A percentile compares a stretch with the other conserved stretches of the same genome.
phyloP scores from a whole-genome alignment of 2,329 filamentous ascomycete species.

The Aspergillus texensis region DNA sequence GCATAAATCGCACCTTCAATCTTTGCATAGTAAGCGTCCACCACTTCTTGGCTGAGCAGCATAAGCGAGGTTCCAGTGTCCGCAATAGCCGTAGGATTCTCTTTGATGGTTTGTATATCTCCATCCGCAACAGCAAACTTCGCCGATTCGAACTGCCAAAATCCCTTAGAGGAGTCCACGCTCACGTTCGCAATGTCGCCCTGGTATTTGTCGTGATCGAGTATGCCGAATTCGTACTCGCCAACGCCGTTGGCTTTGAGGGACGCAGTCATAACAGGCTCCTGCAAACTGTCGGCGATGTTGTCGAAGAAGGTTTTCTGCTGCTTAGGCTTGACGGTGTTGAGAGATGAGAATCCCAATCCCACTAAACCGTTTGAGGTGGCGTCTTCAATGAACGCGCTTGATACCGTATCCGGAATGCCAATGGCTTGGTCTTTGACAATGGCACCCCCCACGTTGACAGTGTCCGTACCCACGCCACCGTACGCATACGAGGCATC shows the following conservation, averaged over 20 bases:
- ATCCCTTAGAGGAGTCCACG: slow-evolving; percentile 64
- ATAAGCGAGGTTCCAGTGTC: slow-evolving; percentile 72
- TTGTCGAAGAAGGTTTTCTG: slow-evolving; percentile 78
- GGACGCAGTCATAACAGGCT: slow-evolving; percentile 72
- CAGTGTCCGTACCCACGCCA: slow-evolving; percentile 66
- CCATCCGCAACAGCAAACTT: slow-evolving; percentile 58
- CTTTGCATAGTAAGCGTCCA: slow-evolving; percentile 60
- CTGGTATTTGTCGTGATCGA: slow-evolving; percentile 65
- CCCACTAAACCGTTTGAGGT: slow-evolving; percentile 70
- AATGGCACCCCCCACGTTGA: slow-evolving; percentile 67
- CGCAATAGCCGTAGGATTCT: slow-evolving; percentile 54
- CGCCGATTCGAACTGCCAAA: slow-evolving; percentile 68
- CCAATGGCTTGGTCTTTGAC: slow-evolving; percentile 68
- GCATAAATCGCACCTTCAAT: slow-evolving; percentile 56
- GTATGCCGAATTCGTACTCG: slow-evolving; percentile 73
- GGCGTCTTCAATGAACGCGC: slow-evolving; percentile 61
- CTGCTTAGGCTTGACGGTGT: slow-evolving; percentile 63
- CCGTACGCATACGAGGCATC: slow-evolving; percentile 67
- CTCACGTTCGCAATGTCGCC: slow-evolving; percentile 65
- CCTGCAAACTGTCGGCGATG: slow-evolving; percentile 60
- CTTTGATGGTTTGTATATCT: slow-evolving; percentile 36
- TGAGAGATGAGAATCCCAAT: slow-evolving; percentile 66
- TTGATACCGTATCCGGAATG: slow-evolving; percentile 62
- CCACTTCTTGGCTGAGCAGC: slow-evolving; percentile 61
- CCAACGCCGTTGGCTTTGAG: slow-evolving; percentile 64